Percentiles rank a stretch among this genome's conserved stretches.
Conservation (phyloP, 805 yeast species). For the Jamesozyma piceae region DNA sequence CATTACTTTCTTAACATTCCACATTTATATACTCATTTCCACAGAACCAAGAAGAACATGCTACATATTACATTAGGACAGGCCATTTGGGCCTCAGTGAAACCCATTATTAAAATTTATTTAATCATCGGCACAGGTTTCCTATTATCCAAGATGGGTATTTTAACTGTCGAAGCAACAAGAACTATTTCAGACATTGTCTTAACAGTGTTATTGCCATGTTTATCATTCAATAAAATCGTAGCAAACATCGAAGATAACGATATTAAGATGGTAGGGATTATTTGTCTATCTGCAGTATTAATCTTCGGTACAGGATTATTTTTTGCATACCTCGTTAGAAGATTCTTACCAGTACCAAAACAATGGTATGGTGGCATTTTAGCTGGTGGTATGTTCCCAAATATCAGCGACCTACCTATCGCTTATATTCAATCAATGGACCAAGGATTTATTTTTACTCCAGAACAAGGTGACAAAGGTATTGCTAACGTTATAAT, state of each 20-base stretch:
- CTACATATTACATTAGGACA: slow-evolving; percentile 22
- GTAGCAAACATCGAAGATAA: slow-evolving; percentile 50
- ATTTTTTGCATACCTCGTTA: slow-evolving; percentile 33
- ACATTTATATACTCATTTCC: too few species aligned
- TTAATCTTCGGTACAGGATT: slow-evolving; percentile 45
- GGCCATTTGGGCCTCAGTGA: slow-evolving; percentile 44
- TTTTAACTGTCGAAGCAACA: slow-evolving; percentile 53
- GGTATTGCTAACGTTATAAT: slow-evolving; percentile 83
- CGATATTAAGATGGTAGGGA: slow-evolving; percentile 63
- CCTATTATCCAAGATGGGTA: slow-evolving; percentile 45
- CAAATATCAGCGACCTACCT: slow-evolving; percentile 69
- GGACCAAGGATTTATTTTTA: slow-evolving; percentile 51
- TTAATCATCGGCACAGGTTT: slow-evolving; percentile 63
- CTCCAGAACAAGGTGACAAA: slow-evolving; percentile 48
- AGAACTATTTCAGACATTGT: slow-evolving; percentile 56
- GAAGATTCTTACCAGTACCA: slow-evolving; percentile 39
- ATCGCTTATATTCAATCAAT: slow-evolving; percentile 67
- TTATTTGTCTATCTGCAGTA: slow-evolving; percentile 44
- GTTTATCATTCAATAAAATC: slow-evolving; percentile 54
- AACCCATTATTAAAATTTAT: slow-evolving; percentile 70
- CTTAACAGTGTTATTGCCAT: slow-evolving; percentile 54
- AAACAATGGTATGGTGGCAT: slow-evolving; percentile 65
- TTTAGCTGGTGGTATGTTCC: slow-evolving; percentile 59
- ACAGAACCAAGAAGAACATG: too few species aligned
- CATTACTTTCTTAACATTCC: too few species aligned